Evolutionary conservation across 169 alveolate genomes (phyloP), one percentile per base, ranked within the genome.

Genomic region (Plasmodium gonderi): DNA sequence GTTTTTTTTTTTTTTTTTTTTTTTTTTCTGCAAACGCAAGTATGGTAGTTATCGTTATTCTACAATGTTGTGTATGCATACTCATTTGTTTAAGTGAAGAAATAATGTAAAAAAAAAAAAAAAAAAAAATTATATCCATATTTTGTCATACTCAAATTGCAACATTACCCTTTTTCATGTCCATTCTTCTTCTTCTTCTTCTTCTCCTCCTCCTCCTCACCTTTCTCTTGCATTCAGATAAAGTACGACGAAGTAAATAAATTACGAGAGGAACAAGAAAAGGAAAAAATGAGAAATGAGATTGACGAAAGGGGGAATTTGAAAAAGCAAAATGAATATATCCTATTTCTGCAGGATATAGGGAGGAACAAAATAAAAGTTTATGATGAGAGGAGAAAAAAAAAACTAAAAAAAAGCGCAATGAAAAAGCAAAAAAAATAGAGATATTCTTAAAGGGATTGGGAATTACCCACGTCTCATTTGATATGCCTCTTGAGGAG

Each of bases 281-380:
- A 83, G 44, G 79, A 29, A 17, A 83, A 83, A 72, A 47, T 83
- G 82, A 74, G 79, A 49, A 69, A 36, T 0, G 92, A 83, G 77
- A 83, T 83, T 33, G 92, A 47, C n/a, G 42, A 69, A 8, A 49
- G 64, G 42, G 92, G 64, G 77, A 51, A 49, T 49, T 51, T 83
- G 44, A 83, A 83, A 60, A 29, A 69, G 45, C 77, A 69, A 23
- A 83, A 60, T 42, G 78, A 83, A 42, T 83, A 47, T 14, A 36
- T 83, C 26, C 77, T 83, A 74, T 83, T 83, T 83, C 42, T 83
- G 64, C 92, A 83, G 23, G 47, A 83, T 76, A 51, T 83, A 47
- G 92, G 83, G 36, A 33, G 92, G 42, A 83, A 60, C 12, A 83
- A 83, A 60, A 83, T 83, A 72, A 83, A 74, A 45, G 92, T 17